A percentile compares a stretch with the other conserved stretches of the same genome.
Evolutionary conservation across 2,329 filamentous ascomycete genomes (phyloP).

Genomic region (Ophiosphaerella herpotricha): DNA sequence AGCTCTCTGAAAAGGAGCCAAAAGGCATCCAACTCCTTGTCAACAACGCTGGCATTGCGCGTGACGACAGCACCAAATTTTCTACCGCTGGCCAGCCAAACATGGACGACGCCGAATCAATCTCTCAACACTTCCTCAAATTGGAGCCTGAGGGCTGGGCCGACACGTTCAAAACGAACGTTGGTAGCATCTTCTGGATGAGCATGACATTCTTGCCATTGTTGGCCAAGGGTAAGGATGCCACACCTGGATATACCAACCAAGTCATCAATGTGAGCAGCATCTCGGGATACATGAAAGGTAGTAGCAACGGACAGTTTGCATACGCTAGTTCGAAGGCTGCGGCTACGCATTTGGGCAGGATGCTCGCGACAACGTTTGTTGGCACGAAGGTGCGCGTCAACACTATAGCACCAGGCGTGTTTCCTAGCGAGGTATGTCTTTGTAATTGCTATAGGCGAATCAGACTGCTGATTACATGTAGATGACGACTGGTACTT

Average conservation of each 20-base stretch:
- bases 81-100: constrained; percentile 55
- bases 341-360: constrained; percentile 51
- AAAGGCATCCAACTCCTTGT: constrained; percentile 60
- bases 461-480: neutral
- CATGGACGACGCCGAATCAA: constrained; percentile 52
- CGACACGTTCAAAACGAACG: constrained; percentile 59
- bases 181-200: constrained; percentile 58
- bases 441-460: neutral
- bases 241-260: constrained; percentile 55
- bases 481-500: constrained; percentile 55
- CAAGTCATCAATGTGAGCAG: constrained; percentile 60
- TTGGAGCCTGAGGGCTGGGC: constrained; percentile 53
- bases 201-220: constrained; percentile 60
- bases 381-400: constrained; percentile 50
- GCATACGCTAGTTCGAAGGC: constrained; percentile 59
- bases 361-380: constrained; percentile 54
- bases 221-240: constrained; percentile 54
- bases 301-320: constrained; percentile 55
- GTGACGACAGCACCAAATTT: constrained; percentile 58
- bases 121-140: constrained; percentile 57
- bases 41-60: constrained; percentile 60
- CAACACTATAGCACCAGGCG: constrained; percentile 51
- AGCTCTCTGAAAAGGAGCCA: constrained; percentile 52
- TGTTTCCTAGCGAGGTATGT: constrained; percentile 47
- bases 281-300: constrained; percentile 58